phyloP scores from a whole-genome alignment of 176 grass and related monocot genomes.

The Pontederia crassipes region DNA sequence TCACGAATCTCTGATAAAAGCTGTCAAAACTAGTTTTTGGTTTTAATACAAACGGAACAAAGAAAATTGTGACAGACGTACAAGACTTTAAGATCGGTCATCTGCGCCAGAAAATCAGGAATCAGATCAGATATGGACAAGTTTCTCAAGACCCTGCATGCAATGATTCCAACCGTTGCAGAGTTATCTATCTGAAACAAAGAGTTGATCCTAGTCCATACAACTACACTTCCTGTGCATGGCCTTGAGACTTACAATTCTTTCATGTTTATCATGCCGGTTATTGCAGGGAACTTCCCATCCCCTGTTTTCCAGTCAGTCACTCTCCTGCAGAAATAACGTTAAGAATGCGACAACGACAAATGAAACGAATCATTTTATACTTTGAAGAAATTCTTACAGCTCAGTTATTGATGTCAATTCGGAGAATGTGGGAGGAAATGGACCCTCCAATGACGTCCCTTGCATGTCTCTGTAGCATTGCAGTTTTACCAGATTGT shows the following conservation, averaged over 20 bases:
- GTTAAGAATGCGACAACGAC: not conserved
- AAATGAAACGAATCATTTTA: not conserved
- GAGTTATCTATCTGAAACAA: not conserved
- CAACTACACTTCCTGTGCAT: not conserved
- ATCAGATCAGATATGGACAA: not conserved
- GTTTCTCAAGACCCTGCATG: constrained; percentile 9
- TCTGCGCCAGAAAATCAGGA: constrained; percentile 9
- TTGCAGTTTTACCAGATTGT: no score
- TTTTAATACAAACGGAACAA: no score
- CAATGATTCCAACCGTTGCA: not conserved
- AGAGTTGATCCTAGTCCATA: not conserved
- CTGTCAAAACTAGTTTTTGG: no score
- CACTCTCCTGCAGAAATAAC: not conserved
- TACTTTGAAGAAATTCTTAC: not conserved
- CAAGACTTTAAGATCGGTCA: not conserved
- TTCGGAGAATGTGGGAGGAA: constrained; percentile 3
- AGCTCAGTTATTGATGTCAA: not conserved
- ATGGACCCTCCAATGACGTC: constrained; percentile 13
- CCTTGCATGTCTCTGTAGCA: constrained; percentile 5
- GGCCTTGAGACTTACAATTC: not conserved
- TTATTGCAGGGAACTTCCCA: not conserved
- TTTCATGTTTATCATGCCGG: constrained; percentile 1
- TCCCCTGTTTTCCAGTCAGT: constrained; percentile 1
- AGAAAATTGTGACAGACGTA: not conserved
- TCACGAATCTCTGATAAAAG: no score